Conservation (phyloP, 805 yeast species). For the Alloascoidea africana region DNA sequence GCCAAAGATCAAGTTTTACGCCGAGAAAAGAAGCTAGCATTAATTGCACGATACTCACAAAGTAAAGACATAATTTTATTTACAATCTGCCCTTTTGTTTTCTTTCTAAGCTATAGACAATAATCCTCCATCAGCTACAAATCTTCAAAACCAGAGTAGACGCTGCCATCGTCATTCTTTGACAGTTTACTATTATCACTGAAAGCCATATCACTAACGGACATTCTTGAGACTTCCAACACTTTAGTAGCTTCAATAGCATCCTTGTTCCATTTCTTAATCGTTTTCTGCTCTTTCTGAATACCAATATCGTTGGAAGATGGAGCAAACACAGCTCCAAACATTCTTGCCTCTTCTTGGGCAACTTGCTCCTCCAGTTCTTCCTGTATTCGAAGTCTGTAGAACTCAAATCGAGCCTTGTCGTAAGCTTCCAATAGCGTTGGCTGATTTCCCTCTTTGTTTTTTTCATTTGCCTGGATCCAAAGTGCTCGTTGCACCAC, state of each 20-base stretch:
- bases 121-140: too few relatives aligned
- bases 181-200: too few relatives aligned
- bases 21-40: too few relatives aligned
- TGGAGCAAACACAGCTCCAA: slow-evolving; percentile 58
- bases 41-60: too few relatives aligned
- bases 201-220: too few relatives aligned
- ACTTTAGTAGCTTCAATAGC: slow-evolving; percentile 53
- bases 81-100: too few relatives aligned
- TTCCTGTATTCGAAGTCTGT: slow-evolving; percentile 69
- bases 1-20: too few relatives aligned
- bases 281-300: slow-evolving; percentile 50
- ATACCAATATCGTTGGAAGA: slow-evolving; percentile 54
- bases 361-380: slow-evolving; percentile 61
- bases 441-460: slow-evolving; percentile 9
- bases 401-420: slow-evolving; percentile 77
- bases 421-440: slow-evolving; percentile 53
- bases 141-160: too few relatives aligned
- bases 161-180: too few relatives aligned
- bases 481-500: slow-evolving; percentile 65
- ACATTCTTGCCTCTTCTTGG: slow-evolving; percentile 75
- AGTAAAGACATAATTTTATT: too few relatives aligned
- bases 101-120: too few relatives aligned
- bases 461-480: slow-evolving; percentile 24
- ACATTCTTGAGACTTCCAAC: slow-evolving; percentile 31
- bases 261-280: slow-evolving; percentile 59